These are phyloP conservation scores for Trichoderma oligosporum DNA, from an alignment of 2,329 filamentous ascomycete genomes.

Conservation along the genomic window DNA sequence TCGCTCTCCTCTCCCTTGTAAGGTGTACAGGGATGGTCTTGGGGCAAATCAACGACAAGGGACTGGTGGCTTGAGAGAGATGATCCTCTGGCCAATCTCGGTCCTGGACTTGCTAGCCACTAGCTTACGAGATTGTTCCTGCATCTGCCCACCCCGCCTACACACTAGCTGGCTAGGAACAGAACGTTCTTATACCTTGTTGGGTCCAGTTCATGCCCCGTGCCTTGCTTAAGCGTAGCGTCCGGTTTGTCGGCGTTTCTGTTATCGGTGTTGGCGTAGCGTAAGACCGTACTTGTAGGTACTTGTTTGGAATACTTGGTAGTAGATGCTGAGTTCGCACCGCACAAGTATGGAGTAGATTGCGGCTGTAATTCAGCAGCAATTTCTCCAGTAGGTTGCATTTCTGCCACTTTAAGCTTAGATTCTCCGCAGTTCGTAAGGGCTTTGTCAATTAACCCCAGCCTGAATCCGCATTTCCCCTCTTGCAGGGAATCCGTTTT, in stretches of 20 bases:
- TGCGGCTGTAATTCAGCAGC: background rate
- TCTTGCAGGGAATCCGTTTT: constrained; percentile 9
- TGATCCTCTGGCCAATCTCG: constrained; percentile 21
- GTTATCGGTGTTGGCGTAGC: constrained; percentile 4
- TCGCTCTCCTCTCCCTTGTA: background rate
- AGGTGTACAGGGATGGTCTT: background rate
- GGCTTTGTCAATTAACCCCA: background rate
- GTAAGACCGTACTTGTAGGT: background rate
- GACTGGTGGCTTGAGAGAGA: constrained; percentile 5
- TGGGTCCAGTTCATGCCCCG: constrained; percentile 3
- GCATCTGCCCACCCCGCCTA: constrained; percentile 27
- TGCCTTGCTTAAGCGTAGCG: constrained; percentile 5
- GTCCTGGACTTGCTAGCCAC: constrained; percentile 21
- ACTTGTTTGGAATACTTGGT: background rate
- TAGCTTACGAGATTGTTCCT: constrained; percentile 32
- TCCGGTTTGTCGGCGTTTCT: constrained; percentile 16
- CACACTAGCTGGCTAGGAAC: constrained; percentile 13
- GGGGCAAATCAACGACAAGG: constrained; percentile 8
- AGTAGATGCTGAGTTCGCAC: background rate
- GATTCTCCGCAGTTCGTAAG: constrained; percentile 10
- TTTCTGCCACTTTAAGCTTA: constrained; percentile 16
- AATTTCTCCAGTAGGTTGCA: constrained; percentile 3
- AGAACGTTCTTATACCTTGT: constrained; percentile 3
- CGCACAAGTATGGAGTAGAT: background rate
- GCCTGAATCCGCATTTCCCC: background rate